Base-by-base conservation (phyloP, 1,139 yeast genomes). In the Lodderomyces margitis region DNA sequence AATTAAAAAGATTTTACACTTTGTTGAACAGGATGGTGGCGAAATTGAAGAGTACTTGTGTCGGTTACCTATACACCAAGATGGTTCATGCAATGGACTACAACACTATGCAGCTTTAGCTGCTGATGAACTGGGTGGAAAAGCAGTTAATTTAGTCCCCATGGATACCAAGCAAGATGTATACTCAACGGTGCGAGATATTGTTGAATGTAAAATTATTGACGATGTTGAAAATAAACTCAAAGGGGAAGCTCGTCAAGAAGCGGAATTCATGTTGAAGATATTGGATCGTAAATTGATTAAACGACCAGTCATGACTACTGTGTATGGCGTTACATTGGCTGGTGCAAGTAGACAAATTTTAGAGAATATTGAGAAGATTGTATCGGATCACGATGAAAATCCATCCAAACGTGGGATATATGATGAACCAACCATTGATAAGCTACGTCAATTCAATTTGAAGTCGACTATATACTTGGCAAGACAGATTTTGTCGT, bases 81-180 rank as follows among this genome's bases (percentile, higher is more conserved):
- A 72, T 49, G 78, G 78, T 0, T 66, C 76, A 0, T 72, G 78
- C 45, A 72, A 72, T 50, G 78, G 78, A 3, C 57, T 72, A 20
- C 78, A 72, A 49, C 78, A 72, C 49, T 72, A 70, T 52, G 73
- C 78, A 2, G 77, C 75, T 0, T 52, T 72, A 17, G 67, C 73
- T 1, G 58, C 59, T 2, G 76, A 72, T 44, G 36, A 38, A 15
- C 56, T 50, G 17, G 77, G 75, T 4, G 76, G 68, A 0, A 45
- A 42, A 10, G 66, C 76, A 0, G 77, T 71, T 2, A 72, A 72
- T 46, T 52, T 72, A 15, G 32, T 62, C 2, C 63, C 64, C 1
- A 34, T 43, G 15, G 46, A 44, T 4, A 30, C 41, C 1, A 58
- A 62, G 36, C 62, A 61, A 17, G 78, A 72, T 46, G 65, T 72